Evolutionary conservation across 169 alveolate genomes (phyloP), one percentile per base, ranked within the genome.

Genomic region (Fabrea salina): DNA sequence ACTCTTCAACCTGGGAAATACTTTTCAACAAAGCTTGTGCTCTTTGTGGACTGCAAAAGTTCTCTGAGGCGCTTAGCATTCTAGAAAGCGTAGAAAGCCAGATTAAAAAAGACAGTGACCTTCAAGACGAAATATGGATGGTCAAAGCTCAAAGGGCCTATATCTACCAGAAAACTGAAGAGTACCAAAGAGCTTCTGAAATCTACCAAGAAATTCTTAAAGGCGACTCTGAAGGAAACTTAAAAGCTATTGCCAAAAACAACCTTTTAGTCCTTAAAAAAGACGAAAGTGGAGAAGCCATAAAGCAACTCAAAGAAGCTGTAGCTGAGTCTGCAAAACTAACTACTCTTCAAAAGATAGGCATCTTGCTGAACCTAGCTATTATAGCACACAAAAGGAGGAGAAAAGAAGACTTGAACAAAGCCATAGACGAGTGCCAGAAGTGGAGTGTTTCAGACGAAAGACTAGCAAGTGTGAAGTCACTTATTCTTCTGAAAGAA

Each of bases 231-330:
- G 78, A 67, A n/a, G 30, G 11, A 13, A 67, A 67, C 37, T 41
- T 67, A 13, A 67, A 67, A 67, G 78, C 78, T 7, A 35, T 67
- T 13, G 25, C n/a, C 8, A 67, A 67, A 41, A 67, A 67, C 27
- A 67, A 67, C 78, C 32, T 37, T n/a, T 27, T 67, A 22, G 61
- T 67, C 6, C n/a, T 25, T 7, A 67, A 67, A 30, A 37, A 43
- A 22, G n/a, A 13, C 44, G 59, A 44, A 8, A n/a, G 25, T 40
- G 22, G 22, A 13, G 50, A 40, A n/a, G 59, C 50, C n/a, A 6
- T 43, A 41, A 67, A 67, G 1, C 16, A 19, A 16, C 61, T 67
- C n/a, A 37, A 67, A 1, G 25, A 39, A 2, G 11, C 41, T 35
- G 39, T 67, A 2, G 35, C 32, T 1, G 59, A 67, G 7, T 32